A percentile compares a stretch with the other conserved stretches of the same genome.
These are phyloP conservation scores for Cystobasidiopsis lactophilus DNA, from an alignment of 768 basidiomycete genomes.

Conservation along the genomic window DNA sequence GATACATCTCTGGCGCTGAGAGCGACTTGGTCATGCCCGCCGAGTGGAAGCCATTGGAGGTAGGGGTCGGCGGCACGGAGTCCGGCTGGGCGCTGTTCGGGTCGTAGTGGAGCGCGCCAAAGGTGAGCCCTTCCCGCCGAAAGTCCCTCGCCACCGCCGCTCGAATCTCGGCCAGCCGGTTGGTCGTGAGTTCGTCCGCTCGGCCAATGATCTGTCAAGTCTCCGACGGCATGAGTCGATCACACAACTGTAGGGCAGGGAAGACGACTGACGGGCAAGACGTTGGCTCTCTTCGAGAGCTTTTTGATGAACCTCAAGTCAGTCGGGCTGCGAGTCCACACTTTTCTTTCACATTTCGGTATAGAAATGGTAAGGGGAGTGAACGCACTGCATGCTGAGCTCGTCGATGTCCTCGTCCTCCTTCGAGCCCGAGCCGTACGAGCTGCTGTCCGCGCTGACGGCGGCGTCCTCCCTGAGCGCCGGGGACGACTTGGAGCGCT, in stretches of 20 bases:
- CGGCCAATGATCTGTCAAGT: slow-evolving; percentile 4
- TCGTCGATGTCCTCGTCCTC: background rate
- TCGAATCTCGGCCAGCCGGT: background rate
- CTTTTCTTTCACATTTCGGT: too few species aligned
- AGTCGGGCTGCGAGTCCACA: too few species aligned
- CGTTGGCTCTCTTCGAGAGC: slow-evolving; percentile 4
- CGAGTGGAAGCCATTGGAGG: too few species aligned
- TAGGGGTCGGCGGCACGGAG: too few species aligned
- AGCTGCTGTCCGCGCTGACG: background rate
- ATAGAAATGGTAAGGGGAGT: too few species aligned
- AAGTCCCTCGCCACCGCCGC: slow-evolving; percentile 2
- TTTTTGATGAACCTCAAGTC: slow-evolving; percentile 2
- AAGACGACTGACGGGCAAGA: background rate
- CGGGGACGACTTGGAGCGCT: background rate
- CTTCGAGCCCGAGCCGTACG: background rate
- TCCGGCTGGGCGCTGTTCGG: too few species aligned
- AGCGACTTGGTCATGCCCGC: too few species aligned
- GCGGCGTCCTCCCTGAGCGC: background rate
- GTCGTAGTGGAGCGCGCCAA: background rate
- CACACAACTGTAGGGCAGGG: background rate
- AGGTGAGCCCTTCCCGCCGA: background rate
- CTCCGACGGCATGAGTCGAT: too few species aligned
- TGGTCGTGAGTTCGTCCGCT: background rate
- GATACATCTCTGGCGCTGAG: too few species aligned
- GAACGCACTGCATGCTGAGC: background rate